Evolutionary conservation across 2,329 filamentous ascomycete species (phyloP).

Genomic region (Albophoma yamanashiensis): DNA sequence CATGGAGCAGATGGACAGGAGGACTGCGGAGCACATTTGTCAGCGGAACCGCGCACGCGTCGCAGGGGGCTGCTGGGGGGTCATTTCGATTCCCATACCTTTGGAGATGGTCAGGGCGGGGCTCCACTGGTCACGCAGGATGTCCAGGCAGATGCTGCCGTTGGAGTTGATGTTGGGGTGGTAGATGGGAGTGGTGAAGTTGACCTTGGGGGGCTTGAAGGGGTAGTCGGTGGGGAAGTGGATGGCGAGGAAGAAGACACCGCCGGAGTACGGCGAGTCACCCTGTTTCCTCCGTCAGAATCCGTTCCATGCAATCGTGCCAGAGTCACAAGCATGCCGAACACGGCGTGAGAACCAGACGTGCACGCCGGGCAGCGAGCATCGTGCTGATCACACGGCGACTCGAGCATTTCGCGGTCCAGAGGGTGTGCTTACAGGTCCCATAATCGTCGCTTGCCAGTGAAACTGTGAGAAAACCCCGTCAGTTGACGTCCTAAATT

Average conservation of each 20-base stretch:
- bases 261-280: constrained; percentile 95
- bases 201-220: constrained; percentile 99
- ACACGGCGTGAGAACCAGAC: not conserved
- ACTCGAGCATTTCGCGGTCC: not conserved
- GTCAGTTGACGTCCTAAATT: constrained; percentile 11
- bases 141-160: constrained; percentile 97
- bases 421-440: constrained; percentile 60
- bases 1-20: constrained; percentile 99
- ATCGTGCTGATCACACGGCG: not conserved
- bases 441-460: constrained; percentile 99
- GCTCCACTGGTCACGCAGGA: constrained; percentile 98
- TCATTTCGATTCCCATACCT: constrained; percentile 44
- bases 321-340: not conserved
- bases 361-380: not conserved
- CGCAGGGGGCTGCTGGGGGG: not conserved
- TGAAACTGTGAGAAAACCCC: constrained; percentile 59
- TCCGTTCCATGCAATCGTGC: not conserved
- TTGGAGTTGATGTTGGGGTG: constrained; percentile 99
- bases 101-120: constrained; percentile 97
- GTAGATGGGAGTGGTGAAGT: constrained; percentile 99
- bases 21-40: constrained; percentile 43
- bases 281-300: constrained; percentile 43
- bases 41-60: constrained; percentile 1
- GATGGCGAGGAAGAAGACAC: constrained; percentile 97
- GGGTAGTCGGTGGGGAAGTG: constrained; percentile 99